phyloP scores from a whole-genome alignment of 331 rosid genomes.

The Rhamnella rubrinervis region DNA sequence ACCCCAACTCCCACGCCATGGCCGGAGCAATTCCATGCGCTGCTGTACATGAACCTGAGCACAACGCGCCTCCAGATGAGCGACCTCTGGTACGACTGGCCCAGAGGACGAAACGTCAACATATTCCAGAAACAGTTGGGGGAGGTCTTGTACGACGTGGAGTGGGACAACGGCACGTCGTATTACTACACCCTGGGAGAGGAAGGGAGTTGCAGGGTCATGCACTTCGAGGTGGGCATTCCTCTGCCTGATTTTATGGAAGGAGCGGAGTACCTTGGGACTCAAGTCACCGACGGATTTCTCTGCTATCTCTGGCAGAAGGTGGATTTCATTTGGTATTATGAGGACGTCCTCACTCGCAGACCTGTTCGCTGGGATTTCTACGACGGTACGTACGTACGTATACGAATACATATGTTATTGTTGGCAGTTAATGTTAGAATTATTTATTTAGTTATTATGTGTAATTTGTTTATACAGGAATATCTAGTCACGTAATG shows the following conservation, averaged over 20 bases:
- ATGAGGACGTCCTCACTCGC: constrained; percentile 41
- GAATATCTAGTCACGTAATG: constrained; percentile 43
- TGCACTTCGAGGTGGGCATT: constrained; percentile 41
- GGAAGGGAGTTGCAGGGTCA: constrained; percentile 17
- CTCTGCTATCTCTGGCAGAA: constrained; percentile 53
- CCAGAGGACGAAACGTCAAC: constrained; percentile 43
- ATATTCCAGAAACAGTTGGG: constrained; percentile 39
- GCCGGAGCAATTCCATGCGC: constrained; percentile 58
- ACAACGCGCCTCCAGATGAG: constrained; percentile 30
- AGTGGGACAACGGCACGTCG: constrained; percentile 58
- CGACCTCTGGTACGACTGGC: constrained; percentile 62
- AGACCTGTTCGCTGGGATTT: constrained; percentile 61
- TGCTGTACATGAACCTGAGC: constrained; percentile 44
- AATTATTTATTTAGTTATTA: not conserved
- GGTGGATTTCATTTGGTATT: constrained; percentile 51
- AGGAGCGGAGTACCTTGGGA: constrained; percentile 45
- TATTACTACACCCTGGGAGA: constrained; percentile 38
- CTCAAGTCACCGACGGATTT: constrained; percentile 40
- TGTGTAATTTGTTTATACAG: constrained; percentile 24
- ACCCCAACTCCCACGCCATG: constrained; percentile 40
- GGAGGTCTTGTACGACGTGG: constrained; percentile 36
- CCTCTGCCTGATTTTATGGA: constrained; percentile 47
- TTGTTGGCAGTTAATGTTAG: not conserved
- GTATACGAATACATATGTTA: not conserved
- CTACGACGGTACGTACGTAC: constrained; percentile 30